Conservation (phyloP, 371 early-diverging fungal genomes). For the Coemansia sp. region DNA sequence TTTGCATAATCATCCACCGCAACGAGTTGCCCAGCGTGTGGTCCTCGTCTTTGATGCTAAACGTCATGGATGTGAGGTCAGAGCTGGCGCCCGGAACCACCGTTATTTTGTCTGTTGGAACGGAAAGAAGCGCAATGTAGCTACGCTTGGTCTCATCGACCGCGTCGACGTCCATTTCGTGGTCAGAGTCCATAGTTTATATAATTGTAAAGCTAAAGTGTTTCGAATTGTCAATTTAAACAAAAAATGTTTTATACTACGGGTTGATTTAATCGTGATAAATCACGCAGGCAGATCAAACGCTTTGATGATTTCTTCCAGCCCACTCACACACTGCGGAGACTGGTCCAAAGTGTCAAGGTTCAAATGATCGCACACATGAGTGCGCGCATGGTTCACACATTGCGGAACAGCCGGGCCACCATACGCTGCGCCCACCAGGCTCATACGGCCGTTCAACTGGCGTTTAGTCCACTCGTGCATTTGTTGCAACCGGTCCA, state of each 20-base stretch:
- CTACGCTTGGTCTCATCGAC: slow-evolving; percentile 2
- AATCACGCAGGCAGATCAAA: slow-evolving; percentile 19
- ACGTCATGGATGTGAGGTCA: slow-evolving; percentile 80
- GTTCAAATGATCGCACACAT: slow-evolving; percentile 58
- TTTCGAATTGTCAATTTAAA: background rate
- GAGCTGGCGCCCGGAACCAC: slow-evolving; percentile 60
- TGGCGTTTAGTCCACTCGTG: slow-evolving; percentile 57
- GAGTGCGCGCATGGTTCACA: slow-evolving; percentile 67
- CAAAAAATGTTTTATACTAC: background rate
- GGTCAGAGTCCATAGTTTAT: background rate
- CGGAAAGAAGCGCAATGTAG: slow-evolving; percentile 38
- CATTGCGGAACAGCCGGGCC: slow-evolving; percentile 90
- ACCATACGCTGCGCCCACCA: slow-evolving; percentile 77
- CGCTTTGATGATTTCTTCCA: slow-evolving; percentile 49
- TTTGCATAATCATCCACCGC: slow-evolving; percentile 90
- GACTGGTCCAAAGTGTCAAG: slow-evolving; percentile 44
- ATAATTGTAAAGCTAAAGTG: background rate
- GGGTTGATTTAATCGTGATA: background rate
- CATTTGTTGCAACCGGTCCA: slow-evolving; percentile 61
- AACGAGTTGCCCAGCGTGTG: slow-evolving; percentile 95
- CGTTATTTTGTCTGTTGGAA: slow-evolving; percentile 38
- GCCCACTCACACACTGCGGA: slow-evolving; percentile 57
- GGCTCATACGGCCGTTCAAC: slow-evolving; percentile 60
- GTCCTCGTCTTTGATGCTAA: slow-evolving; percentile 87
- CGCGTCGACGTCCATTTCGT: slow-evolving; percentile 12